phyloP scores from a whole-genome alignment of 1,139 yeast species.

The Kurtzmaniella quercitrusa region DNA sequence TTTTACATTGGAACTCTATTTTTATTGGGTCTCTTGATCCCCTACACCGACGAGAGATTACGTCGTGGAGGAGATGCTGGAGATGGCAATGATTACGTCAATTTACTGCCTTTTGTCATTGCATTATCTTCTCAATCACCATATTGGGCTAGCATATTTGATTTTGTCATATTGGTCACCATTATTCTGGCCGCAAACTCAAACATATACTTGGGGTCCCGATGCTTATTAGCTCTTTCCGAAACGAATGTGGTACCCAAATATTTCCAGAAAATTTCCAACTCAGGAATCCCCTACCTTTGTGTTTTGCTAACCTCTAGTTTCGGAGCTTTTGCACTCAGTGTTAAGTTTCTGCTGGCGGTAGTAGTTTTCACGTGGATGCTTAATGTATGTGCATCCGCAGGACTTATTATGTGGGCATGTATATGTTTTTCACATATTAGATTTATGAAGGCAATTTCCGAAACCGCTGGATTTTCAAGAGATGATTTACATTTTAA shows the following conservation, averaged over 20 bases:
- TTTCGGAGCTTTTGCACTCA: constrained; percentile 16
- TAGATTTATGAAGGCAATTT: constrained; percentile 11
- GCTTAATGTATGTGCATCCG: constrained; percentile 19
- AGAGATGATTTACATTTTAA: constrained; percentile 1
- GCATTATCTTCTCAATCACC: constrained; percentile 6
- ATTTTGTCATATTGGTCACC: constrained; percentile 19
- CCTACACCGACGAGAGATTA: constrained; percentile 14
- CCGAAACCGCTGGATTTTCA: constrained; percentile 1
- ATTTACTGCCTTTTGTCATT: constrained; percentile 7
- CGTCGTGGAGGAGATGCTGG: constrained; percentile 1
- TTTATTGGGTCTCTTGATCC: constrained; percentile 15
- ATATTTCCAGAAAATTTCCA: constrained; percentile 9
- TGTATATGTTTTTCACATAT: constrained; percentile 14
- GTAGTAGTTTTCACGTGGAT: constrained; percentile 15
- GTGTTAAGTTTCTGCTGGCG: constrained; percentile 14
- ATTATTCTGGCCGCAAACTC: constrained; percentile 27
- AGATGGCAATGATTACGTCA: constrained; percentile 6
- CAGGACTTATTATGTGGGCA: constrained; percentile 25
- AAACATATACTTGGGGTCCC: constrained; percentile 24
- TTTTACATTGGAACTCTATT: constrained; percentile 16
- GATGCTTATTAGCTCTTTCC: constrained; percentile 19
- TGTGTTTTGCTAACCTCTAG: constrained; percentile 18
- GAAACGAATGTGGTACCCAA: constrained; percentile 9
- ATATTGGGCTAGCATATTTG: constrained; percentile 12
- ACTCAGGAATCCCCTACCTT: constrained; percentile 16